Percentiles rank a stretch among this genome's conserved stretches.
These are phyloP conservation scores for Didymellaceae sp. DNA, from an alignment of 2,329 filamentous ascomycete species.

Conservation along the genomic window DNA sequence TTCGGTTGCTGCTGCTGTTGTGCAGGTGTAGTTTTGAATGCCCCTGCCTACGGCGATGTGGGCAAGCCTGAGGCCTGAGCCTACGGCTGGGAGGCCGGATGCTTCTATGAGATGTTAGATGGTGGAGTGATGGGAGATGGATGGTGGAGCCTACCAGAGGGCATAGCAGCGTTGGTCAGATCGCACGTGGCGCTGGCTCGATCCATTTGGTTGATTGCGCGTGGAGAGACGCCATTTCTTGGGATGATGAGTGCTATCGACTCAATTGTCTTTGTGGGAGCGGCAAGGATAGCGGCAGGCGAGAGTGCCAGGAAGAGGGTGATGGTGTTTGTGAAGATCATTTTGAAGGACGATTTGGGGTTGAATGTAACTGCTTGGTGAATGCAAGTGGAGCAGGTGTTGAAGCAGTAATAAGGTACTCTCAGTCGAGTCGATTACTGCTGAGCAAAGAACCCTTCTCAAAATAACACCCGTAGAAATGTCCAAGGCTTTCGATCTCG, in stretches of 20 bases:
- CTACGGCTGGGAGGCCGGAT: constrained; percentile 65
- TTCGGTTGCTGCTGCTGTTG: constrained; percentile 61
- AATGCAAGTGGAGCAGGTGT: constrained; percentile 5
- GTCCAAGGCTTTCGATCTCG: background rate
- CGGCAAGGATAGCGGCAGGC: constrained; percentile 42
- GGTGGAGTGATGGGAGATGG: background rate
- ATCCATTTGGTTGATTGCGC: constrained; percentile 26
- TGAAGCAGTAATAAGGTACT: constrained; percentile 15
- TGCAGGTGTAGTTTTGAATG: constrained; percentile 93
- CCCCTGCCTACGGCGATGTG: constrained; percentile 88
- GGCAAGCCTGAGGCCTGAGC: constrained; percentile 67
- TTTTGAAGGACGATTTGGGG: constrained; percentile 12
- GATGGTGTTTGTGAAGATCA: constrained; percentile 45
- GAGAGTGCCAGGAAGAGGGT: constrained; percentile 44
- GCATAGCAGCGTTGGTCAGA: constrained; percentile 38
- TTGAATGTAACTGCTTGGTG: background rate
- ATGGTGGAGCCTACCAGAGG: constrained; percentile 34
- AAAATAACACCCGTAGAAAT: constrained; percentile 2
- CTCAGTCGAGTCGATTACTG: background rate
- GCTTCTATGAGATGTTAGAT: constrained; percentile 53
- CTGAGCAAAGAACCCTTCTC: constrained; percentile 4
- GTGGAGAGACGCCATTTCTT: constrained; percentile 20
- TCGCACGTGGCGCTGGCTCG: constrained; percentile 37
- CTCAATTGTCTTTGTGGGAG: constrained; percentile 34
- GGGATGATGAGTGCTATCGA: constrained; percentile 32